These are phyloP conservation scores for Penicillium lividum DNA, from an alignment of 495 filamentous ascomycete species.

Conservation along the genomic window DNA sequence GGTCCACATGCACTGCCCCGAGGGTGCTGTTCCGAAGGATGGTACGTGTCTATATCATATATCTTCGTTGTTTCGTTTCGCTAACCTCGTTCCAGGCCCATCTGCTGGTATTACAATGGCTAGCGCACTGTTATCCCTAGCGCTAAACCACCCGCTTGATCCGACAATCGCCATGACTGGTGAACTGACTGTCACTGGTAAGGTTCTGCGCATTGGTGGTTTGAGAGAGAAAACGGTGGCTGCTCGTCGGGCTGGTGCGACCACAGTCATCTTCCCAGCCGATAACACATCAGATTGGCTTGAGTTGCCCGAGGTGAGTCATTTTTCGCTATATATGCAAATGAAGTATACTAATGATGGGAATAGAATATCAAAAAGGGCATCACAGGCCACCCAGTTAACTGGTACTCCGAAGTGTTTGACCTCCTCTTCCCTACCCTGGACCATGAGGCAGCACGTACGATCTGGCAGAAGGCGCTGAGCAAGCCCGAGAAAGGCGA, in stretches of 20 bases:
- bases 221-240: slow-evolving; percentile 99
- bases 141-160: slow-evolving; percentile 73
- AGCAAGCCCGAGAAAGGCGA: slow-evolving; percentile 54
- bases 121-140: slow-evolving; percentile 82
- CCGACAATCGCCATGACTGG: slow-evolving; percentile 97
- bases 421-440: slow-evolving; percentile 84
- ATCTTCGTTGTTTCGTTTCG: neutral
- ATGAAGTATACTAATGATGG: neutral
- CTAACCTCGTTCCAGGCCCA: slow-evolving; percentile 54
- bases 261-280: slow-evolving; percentile 90
- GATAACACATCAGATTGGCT: slow-evolving; percentile 98
- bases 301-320: slow-evolving; percentile 86
- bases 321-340: neutral
- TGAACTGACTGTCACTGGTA: slow-evolving; percentile 95
- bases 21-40: slow-evolving; percentile 96
- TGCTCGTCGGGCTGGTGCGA: slow-evolving; percentile 88
- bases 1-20: slow-evolving; percentile 95
- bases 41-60: slow-evolving; percentile 46
- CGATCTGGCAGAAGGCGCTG: slow-evolving; percentile 71
- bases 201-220: slow-evolving; percentile 94
- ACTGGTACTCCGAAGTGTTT: slow-evolving; percentile 95
- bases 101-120: slow-evolving; percentile 98
- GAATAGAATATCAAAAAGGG: slow-evolving; percentile 92
- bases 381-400: slow-evolving; percentile 83
- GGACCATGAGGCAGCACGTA: slow-evolving; percentile 70